Percentiles rank a stretch among this genome's conserved stretches.
Conservation (phyloP, 129 eudicot species). For the Mikania micrantha region DNA sequence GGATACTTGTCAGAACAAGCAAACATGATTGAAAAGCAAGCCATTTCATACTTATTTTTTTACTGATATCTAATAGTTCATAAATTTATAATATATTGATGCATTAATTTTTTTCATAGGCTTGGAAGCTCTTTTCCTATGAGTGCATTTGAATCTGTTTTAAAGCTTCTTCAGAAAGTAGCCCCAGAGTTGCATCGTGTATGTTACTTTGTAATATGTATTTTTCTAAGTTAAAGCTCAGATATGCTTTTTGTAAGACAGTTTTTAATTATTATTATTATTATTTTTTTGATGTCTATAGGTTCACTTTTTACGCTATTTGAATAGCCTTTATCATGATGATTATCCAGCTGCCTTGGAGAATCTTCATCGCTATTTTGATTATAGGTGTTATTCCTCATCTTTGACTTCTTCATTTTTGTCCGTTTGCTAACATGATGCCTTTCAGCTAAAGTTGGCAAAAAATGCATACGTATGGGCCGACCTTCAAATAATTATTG, state of each 20-base stretch:
- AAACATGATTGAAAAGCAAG: slow-evolving; percentile 69
- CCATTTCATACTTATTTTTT: not conserved
- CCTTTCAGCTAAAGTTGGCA: not conserved
- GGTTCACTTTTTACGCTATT: slow-evolving; percentile 90
- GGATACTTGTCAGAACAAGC: slow-evolving; percentile 87
- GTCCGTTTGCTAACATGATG: not conserved
- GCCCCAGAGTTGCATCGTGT: slow-evolving; percentile 97
- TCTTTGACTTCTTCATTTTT: not conserved
- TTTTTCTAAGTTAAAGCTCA: not conserved
- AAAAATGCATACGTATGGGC: too few relatives aligned
- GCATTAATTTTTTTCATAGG: slow-evolving; percentile 31
- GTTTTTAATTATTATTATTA: not conserved
- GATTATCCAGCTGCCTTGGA: slow-evolving; percentile 89
- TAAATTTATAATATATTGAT: slow-evolving; percentile 4
- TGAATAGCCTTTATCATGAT: slow-evolving; percentile 80
- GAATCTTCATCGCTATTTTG: slow-evolving; percentile 93
- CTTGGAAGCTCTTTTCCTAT: slow-evolving; percentile 79
- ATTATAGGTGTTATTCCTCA: slow-evolving; percentile 60
- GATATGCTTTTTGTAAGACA: not conserved
- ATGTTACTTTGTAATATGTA: slow-evolving; percentile 18
- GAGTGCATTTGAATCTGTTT: slow-evolving; percentile 69
- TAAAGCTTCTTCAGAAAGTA: slow-evolving; percentile 76
- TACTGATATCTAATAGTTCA: not conserved
- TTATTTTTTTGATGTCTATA: slow-evolving; percentile 21
- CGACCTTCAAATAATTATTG: not conserved